Base-by-base conservation (phyloP, 352 stramenopile genomes). In the Phytophthora rubi region DNA sequence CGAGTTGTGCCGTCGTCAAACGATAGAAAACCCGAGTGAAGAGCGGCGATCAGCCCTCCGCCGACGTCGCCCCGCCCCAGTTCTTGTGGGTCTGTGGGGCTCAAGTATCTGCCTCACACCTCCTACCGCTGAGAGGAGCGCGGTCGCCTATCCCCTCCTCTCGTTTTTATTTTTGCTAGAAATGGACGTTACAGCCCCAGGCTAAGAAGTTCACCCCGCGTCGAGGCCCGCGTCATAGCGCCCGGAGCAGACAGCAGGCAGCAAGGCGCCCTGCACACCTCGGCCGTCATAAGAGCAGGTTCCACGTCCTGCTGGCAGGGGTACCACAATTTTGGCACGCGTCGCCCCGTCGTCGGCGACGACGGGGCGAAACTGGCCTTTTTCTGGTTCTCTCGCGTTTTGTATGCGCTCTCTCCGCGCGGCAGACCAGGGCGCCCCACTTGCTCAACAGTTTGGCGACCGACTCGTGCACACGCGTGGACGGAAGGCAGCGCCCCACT, bases 371-470 rank as follows among this genome's bases (percentile, higher is more conserved):
- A 75, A 59, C 71, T 66, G 39, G 57, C 44, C 33, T 62, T 16
- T 26, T 33, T 37, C 61, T 55, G 37, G 28, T 45, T 73, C 57
- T 74, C 59, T 76, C 66, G 61, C 53, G 45, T n/a, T 75, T 77
- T 77, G 65, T 77, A 71, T 71, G 53, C 21, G 35, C 55, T 65
- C 67, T 61, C 62, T 59, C 49, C 37, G 49, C 53, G 58, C 15
- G 48, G 59, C 64, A 67, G 51, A 68, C 51, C 65, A 45, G 55
- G 51, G 59, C 58, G 51, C 47, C 30, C 60, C 61, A 66, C 62
- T 75, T 75, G 63, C 63, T 71, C 62, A 66, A 65, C 69, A 71
- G 65, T 71, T 75, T 71, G 56, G 68, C 54, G 53, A 45, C 60
- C 62, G 68, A 68, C 58, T 68, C 62, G 65, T 72, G 63, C 64